Base-by-base conservation (phyloP, 495 filamentous ascomycete genomes). In the Entonaema liquescens region DNA sequence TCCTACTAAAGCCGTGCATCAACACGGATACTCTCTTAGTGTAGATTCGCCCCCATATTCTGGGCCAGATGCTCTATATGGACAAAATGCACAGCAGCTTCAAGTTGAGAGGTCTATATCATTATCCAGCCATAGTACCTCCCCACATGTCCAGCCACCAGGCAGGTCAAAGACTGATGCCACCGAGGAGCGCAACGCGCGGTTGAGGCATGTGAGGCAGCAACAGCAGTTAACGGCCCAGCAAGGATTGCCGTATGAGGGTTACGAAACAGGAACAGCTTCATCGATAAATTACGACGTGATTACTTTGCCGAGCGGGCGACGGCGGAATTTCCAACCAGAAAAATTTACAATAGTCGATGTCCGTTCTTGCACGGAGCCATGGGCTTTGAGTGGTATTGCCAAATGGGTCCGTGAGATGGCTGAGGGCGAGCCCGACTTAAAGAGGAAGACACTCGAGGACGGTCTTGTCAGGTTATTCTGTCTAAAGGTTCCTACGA, bases 81-180 rank as follows among this genome's bases (percentile, higher is more conserved):
- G 64, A 11, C 82, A 82, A 31, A 76, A 79, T 59, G 70, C 61
- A 21, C 67, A 68, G 19, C 78, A 85, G 58, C 74, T 84, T 76
- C 77, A 79, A 64, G 91, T 98, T 25, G 94, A 95, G 59, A 87
- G 96, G 77, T 96, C 94, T 12, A 92, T 92, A 5, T 97, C 94
- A 35, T 76, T 98, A 49, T 89, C 91, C 26, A 92, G 87, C 68
- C 91, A 94, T 76, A 90, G 89, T 65, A 93, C 89, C 72, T 90
- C 92, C 19, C 94, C 94, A 59, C 89, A 89, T 73, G 85, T 94
- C 70, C 85, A 92, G 63, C 87, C 93, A 40, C 94, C 94, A 35
- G 91, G 92, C 40, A 89, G 95, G 65, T 97, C 95, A 5, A 93
- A 97, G 82, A 99, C 95, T 19, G 95, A 99, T 80, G 95, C 95